Conservation (phyloP, 192 early-diverging fungal species). For the Bifiguratus adelaidae region DNA sequence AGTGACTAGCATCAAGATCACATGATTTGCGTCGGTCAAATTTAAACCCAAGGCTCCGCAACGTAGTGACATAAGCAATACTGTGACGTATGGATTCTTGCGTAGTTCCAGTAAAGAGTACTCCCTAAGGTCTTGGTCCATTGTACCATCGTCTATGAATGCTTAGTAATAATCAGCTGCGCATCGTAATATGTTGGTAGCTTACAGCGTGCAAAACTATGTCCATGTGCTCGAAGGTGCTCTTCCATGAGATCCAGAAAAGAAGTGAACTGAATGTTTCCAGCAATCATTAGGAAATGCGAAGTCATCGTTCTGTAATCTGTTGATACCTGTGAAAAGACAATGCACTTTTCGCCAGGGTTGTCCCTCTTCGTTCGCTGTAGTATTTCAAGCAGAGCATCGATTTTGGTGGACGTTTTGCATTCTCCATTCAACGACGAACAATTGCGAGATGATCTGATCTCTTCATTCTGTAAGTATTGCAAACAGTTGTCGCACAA, state of each 20-base stretch:
- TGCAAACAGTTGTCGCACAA: too few relatives aligned
- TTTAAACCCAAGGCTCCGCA: constrained; percentile 67
- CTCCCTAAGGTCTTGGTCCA: constrained; percentile 20
- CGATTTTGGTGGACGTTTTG: constrained; percentile 16
- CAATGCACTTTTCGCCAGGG: constrained; percentile 42
- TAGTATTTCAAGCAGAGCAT: constrained; percentile 34
- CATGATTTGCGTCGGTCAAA: constrained; percentile 50
- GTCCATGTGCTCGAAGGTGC: too few relatives aligned
- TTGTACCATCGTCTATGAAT: constrained; percentile 27
- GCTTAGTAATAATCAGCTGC: too few relatives aligned
- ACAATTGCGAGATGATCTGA: too few relatives aligned
- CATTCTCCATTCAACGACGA: neutral
- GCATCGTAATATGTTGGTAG: too few relatives aligned
- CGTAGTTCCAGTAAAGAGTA: constrained; percentile 25
- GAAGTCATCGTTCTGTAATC: too few relatives aligned
- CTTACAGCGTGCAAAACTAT: too few relatives aligned
- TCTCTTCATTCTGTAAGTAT: too few relatives aligned
- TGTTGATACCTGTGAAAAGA: constrained; percentile 41
- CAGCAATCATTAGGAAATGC: too few relatives aligned
- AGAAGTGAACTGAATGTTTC: constrained; percentile 34
- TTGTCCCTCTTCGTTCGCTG: constrained; percentile 18
- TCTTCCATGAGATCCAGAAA: constrained; percentile 37
- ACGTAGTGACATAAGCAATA: constrained; percentile 57
- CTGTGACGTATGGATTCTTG: constrained; percentile 15
- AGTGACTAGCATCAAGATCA: constrained; percentile 13